Conservation (phyloP, 1,139 yeast species). For the Suhomyces anneliseae region DNA sequence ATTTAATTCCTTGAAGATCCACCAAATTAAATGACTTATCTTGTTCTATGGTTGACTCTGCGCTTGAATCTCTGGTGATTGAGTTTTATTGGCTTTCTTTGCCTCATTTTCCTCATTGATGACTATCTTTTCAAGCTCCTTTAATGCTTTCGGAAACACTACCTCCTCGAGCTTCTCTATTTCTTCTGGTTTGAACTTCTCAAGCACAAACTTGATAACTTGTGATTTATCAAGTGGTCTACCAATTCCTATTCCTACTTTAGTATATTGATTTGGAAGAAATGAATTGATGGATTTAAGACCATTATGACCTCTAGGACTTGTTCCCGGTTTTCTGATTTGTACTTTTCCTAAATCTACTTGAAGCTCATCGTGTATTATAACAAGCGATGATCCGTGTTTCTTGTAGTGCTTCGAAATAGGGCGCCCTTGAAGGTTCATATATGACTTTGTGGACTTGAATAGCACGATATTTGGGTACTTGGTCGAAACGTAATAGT, state of each 20-base stretch:
- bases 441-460: slow-evolving; percentile 52
- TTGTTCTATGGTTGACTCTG: no score
- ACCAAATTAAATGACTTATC: no score
- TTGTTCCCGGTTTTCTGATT: slow-evolving; percentile 53
- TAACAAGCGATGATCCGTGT: slow-evolving; percentile 41
- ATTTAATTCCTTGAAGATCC: no score
- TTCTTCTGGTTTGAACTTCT: slow-evolving; percentile 43
- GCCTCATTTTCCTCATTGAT: not conserved
- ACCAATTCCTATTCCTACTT: slow-evolving; percentile 74
- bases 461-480: slow-evolving; percentile 33
- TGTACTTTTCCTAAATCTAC: slow-evolving; percentile 63
- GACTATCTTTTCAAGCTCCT: slow-evolving; percentile 35
- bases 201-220: slow-evolving; percentile 65
- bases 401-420: slow-evolving; percentile 48
- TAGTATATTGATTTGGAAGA: slow-evolving; percentile 46
- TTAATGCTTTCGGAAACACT: slow-evolving; percentile 40
- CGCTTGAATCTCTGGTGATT: no score
- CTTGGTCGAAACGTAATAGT: slow-evolving; percentile 21
- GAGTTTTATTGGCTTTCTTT: no score
- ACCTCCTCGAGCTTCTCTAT: slow-evolving; percentile 29
- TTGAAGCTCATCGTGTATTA: slow-evolving; percentile 77
- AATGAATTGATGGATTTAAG: slow-evolving; percentile 52
- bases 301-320: slow-evolving; percentile 82
- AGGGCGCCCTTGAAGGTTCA: slow-evolving; percentile 69
- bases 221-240: slow-evolving; percentile 48